Evolutionary conservation across 2,329 filamentous ascomycete species (phyloP), one percentile per base, ranked within the genome.

Genomic region (Fonsecaea pugnacius): DNA sequence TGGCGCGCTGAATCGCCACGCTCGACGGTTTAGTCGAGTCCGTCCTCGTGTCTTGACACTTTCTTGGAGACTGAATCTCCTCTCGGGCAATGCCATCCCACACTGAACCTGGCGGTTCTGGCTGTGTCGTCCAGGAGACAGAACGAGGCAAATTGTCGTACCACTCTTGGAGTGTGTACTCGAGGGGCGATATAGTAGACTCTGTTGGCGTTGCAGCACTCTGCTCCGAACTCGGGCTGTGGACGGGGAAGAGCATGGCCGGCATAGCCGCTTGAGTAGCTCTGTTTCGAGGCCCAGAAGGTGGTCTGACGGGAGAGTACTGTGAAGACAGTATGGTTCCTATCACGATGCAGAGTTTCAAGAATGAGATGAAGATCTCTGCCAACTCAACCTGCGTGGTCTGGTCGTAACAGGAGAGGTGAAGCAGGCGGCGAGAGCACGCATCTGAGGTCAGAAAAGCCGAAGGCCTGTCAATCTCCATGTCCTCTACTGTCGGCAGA

Each of bases 331-430:
- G 24, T 9, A 65, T 62, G 33, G 58, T 46, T 10, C 58, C 63
- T 16, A 65, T 58, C 38, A 53, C 38, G n/a, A 32, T 54, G 59
- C 63, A 65, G 18, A 65, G 63, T 18, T 62, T 65, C 14, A 62
- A 9, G n/a, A 43, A 51, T 5, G 40, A 43, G 18, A 65, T 65
- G 35, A 57, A 65, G 5, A 62, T 62, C 24, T 62, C 43, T 33
- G 63, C 43, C 24, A 65, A 50, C 38, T 53, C 27, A 16, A 21
- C 35, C n/a, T 27, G 32, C 30, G 21, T 33, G n/a, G 16, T 21
- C n/a, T 32, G 10, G n/a, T 63, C 54, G 33, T 35, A 30, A 36
- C 36, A 50, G 16, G 50, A 40, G 5, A 16, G 36, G n/a, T 56
- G 48, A 14, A 21, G 7, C 5, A 36, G 9, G 7, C 36, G 24